These are phyloP conservation scores for Platanus orientalis DNA, from an alignment of 164 flowering plant species.

Conservation along the genomic window DNA sequence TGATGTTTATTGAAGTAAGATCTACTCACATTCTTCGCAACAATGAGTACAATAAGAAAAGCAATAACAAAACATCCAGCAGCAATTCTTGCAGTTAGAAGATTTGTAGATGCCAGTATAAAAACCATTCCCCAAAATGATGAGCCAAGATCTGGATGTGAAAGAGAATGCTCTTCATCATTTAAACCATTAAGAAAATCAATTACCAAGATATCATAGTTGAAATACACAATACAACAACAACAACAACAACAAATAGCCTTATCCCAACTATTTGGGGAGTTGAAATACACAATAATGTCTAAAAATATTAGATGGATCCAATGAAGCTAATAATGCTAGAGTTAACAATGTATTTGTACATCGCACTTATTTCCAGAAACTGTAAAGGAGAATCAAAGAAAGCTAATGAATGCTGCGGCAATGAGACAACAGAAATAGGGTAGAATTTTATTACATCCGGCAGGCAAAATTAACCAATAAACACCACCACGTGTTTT, in stretches of 20 bases:
- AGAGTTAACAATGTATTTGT: not conserved
- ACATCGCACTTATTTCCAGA: too few species aligned
- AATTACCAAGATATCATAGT: not conserved
- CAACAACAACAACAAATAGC: too few species aligned
- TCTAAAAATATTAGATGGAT: not conserved
- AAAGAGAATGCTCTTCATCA: not conserved
- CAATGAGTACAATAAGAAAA: constrained; percentile 74
- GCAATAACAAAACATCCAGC: constrained; percentile 81
- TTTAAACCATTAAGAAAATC: not conserved
- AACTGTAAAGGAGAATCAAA: not conserved
- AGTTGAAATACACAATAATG: not conserved
- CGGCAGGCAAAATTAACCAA: constrained; percentile 96
- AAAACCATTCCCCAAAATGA: constrained; percentile 98
- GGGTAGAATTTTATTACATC: constrained; percentile 53
- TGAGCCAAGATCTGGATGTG: constrained; percentile 86
- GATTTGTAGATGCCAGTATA: constrained; percentile 87
- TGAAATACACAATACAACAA: too few species aligned
- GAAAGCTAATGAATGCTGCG: not conserved
- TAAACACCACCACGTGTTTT: constrained; percentile 90
- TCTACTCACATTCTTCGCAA: constrained; percentile 84
- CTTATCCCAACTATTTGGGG: too few species aligned
- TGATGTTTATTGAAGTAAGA: not conserved
- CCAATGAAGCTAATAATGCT: not conserved
- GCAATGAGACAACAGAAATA: constrained; percentile 4
- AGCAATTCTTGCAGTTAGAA: constrained; percentile 80